Percentiles rank a stretch among this genome's conserved stretches.
Conservation (phyloP, 192 early-diverging fungal species). For the Backusella tuberculispora region DNA sequence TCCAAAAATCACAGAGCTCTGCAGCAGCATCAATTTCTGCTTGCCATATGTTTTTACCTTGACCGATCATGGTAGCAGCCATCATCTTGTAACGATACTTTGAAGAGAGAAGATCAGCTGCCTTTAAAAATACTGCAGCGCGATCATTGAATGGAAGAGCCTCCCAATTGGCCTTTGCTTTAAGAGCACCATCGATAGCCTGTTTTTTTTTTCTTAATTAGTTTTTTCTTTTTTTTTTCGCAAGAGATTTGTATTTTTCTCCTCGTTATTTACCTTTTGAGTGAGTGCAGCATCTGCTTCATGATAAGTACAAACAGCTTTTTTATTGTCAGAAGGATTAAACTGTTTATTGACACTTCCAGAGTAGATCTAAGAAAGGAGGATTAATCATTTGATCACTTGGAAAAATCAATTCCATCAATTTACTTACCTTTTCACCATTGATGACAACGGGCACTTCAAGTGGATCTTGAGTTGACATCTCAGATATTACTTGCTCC, state of each 20-base stretch:
- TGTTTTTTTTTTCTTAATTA: not conserved
- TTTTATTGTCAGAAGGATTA: conserved; percentile 84
- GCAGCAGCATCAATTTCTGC: conserved; percentile 99
- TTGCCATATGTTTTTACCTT: conserved; percentile 99
- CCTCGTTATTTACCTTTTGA: conserved; percentile 20
- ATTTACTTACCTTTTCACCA: conserved; percentile 69
- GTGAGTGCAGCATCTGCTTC: conserved; percentile 70
- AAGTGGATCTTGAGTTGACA: conserved; percentile 67
- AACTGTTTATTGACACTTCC: conserved; percentile 71
- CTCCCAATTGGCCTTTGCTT: conserved; percentile 89
- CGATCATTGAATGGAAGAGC: conserved; percentile 93
- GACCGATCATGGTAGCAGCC: conserved; percentile 97
- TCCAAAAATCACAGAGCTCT: conserved; percentile 94
- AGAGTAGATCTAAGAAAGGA: conserved; percentile 55
- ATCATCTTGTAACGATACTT: conserved; percentile 86
- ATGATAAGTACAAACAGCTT: conserved; percentile 82
- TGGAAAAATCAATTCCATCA: too few species aligned
- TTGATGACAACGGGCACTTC: conserved; percentile 89
- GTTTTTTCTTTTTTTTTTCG: too few species aligned
- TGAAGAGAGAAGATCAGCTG: conserved; percentile 85
- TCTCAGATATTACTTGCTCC: conserved; percentile 73
- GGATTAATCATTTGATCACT: too few species aligned
- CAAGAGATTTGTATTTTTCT: not conserved
- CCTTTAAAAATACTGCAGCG: conserved; percentile 94
- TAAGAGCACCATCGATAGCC: conserved; percentile 87